Evolutionary conservation across 352 stramenopile species (phyloP).

Genomic region (Globisporangium irregulare): DNA sequence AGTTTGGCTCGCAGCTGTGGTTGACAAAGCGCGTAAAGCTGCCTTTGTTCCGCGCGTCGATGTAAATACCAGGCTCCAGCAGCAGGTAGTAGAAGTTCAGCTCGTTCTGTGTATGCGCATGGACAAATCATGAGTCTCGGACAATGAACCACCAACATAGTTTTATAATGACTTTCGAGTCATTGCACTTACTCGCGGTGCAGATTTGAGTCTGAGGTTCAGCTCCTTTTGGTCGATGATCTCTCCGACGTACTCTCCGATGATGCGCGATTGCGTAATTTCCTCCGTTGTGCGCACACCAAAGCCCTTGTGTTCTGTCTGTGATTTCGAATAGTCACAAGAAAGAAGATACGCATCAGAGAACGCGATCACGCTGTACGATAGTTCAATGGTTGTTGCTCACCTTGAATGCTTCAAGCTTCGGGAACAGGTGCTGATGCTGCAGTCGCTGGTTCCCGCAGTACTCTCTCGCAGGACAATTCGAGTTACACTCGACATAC

Average conservation of each 20-base stretch:
- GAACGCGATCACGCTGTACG: too few relatives aligned
- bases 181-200: slow-evolving; percentile 35
- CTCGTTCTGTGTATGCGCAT: slow-evolving; percentile 41
- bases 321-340: neutral
- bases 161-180: neutral
- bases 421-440: slow-evolving; percentile 56
- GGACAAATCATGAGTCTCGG: neutral
- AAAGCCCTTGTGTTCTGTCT: slow-evolving; percentile 83
- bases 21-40: slow-evolving; percentile 97
- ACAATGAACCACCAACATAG: neutral
- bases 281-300: slow-evolving; percentile 65
- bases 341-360: neutral
- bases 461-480: slow-evolving; percentile 42
- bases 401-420: slow-evolving; percentile 69
- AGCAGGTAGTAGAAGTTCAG: slow-evolving; percentile 88
- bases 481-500: slow-evolving; percentile 71
- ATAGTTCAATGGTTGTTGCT: neutral
- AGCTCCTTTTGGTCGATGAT: slow-evolving; percentile 90
- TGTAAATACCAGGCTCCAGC: slow-evolving; percentile 81
- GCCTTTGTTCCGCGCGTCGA: slow-evolving; percentile 87
- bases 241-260: slow-evolving; percentile 92
- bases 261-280: slow-evolving; percentile 62
- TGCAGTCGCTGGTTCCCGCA: slow-evolving; percentile 81
- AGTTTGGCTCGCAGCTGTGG: slow-evolving; percentile 94
- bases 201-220: slow-evolving; percentile 45